These are phyloP conservation scores for Ceratocystis alfenasii DNA, from an alignment of 2,329 filamentous ascomycete species.

Conservation along the genomic window DNA sequence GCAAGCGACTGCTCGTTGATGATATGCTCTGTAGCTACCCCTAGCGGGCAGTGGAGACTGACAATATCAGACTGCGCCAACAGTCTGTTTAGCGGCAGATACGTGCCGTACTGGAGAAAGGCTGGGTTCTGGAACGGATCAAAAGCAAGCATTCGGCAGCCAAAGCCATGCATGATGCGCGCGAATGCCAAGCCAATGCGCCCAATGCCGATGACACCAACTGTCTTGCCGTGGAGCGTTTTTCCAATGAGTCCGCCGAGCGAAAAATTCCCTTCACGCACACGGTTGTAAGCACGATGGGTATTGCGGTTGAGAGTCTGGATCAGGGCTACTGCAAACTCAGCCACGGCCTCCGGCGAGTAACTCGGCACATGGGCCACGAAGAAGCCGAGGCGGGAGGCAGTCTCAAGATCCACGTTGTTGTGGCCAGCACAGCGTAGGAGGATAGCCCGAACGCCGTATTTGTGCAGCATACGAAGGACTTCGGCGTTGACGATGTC, in stretches of 20 bases:
- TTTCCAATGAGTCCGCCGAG: constrained; percentile 51
- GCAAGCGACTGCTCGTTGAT: constrained; percentile 43
- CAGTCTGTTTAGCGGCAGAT: constrained; percentile 43
- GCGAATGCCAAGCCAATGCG: constrained; percentile 52
- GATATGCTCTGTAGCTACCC: constrained; percentile 46
- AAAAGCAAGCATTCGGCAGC: constrained; percentile 49
- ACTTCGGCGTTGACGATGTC: constrained; percentile 43
- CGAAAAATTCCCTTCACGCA: constrained; percentile 56
- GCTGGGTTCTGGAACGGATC: constrained; percentile 44
- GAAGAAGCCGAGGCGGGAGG: constrained; percentile 43
- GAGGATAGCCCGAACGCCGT: constrained; percentile 46
- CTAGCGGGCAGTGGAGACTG: constrained; percentile 55
- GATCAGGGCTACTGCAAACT: constrained; percentile 55
- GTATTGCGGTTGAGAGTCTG: constrained; percentile 57
- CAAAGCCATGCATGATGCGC: constrained; percentile 52
- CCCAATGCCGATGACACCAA: constrained; percentile 54
- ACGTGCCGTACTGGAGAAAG: constrained; percentile 40
- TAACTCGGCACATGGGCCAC: constrained; percentile 58
- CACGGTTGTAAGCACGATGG: constrained; percentile 55
- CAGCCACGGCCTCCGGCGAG: constrained; percentile 56
- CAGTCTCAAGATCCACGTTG: constrained; percentile 49
- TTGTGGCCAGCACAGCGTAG: constrained; percentile 59
- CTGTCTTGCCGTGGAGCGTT: constrained; percentile 52
- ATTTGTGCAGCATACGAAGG: constrained; percentile 37
- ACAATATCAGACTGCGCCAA: constrained; percentile 48